Conservation (phyloP, 169 alveolate species). For the Plasmodium gallinaceum region DNA sequence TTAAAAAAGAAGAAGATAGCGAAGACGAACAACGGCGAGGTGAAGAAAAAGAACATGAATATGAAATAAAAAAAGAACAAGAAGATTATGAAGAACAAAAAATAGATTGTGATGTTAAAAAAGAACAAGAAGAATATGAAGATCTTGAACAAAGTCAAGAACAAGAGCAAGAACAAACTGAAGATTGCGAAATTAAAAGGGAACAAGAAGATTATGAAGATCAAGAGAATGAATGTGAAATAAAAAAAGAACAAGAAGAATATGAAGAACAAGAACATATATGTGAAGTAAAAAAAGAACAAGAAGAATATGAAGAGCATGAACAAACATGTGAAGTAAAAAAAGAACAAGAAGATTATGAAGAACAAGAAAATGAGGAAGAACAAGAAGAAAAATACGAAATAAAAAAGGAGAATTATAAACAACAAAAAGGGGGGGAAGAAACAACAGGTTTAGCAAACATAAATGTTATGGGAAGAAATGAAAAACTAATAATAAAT, state of each 20-base stretch:
- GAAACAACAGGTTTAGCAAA: no score
- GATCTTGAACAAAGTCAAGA: neutral
- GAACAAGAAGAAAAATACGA: neutral
- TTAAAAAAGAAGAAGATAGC: neutral
- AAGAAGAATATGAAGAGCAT: neutral
- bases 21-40: neutral
- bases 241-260: constrained; percentile 8
- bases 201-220: neutral
- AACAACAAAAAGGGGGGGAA: neutral
- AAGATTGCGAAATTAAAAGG: neutral
- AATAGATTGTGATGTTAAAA: neutral
- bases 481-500: constrained; percentile 16
- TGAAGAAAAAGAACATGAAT: constrained; percentile 33
- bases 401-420: neutral
- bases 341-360: neutral
- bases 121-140: neutral
- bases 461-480: neutral
- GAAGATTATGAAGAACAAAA: constrained; percentile 24
- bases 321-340: neutral
- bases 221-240: neutral
- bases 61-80: constrained; percentile 6
- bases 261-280: neutral
- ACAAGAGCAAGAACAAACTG: neutral
- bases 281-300: neutral
- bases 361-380: neutral